Base-by-base conservation (phyloP, 2,329 filamentous ascomycete species). In the Mycosphaerella sp. region DNA sequence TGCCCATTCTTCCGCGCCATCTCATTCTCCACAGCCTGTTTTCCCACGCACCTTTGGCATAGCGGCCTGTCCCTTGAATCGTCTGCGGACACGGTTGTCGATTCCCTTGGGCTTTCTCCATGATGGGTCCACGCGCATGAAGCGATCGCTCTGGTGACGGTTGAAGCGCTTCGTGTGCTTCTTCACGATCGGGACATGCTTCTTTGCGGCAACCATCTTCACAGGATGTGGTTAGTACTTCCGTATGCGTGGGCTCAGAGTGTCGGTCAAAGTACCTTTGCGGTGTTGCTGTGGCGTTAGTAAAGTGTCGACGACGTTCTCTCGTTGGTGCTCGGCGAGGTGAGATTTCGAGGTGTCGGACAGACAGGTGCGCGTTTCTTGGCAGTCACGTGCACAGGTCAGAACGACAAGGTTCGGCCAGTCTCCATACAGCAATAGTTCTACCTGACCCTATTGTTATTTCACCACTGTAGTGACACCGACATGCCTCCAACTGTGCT, bases 21-120 rank as follows among this genome's bases (percentile, higher is more conserved):
- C 45, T 56, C 42, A 25, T 41, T 47, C 37, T 27, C 27, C 32
- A 13, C 44, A 41, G 12, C 36, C 27, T 12, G 4, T 25, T 43
- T 27, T 51, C 54, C 60, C 60, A 66, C 88, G 73, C 90, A 96
- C 91, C 81, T 89, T 95, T 78, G 93, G 93, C 91, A 98, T 97
- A 71, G 84, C 83, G 76, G 86, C 86, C 79, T 87, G 88, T 71
- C 93, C 89, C 79, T 88, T 89, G 83, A 98, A 98, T 66, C 93
- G 88, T 82, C 93, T 85, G 74, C 93, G 87, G 73, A 98, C 91
- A 71, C 87, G 81, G 81, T 90, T 95, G 80, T 98, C 93, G 77
- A 98, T 98, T 89, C 93, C 93, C 88, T 98, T 98, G 67, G 93
- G 93, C 84, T 97, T 98, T 79, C 93, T 87, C 93, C 93, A 98